Evolutionary conservation across 495 filamentous ascomycete species (phyloP).

Genomic region (Articulospora tetracladia): DNA sequence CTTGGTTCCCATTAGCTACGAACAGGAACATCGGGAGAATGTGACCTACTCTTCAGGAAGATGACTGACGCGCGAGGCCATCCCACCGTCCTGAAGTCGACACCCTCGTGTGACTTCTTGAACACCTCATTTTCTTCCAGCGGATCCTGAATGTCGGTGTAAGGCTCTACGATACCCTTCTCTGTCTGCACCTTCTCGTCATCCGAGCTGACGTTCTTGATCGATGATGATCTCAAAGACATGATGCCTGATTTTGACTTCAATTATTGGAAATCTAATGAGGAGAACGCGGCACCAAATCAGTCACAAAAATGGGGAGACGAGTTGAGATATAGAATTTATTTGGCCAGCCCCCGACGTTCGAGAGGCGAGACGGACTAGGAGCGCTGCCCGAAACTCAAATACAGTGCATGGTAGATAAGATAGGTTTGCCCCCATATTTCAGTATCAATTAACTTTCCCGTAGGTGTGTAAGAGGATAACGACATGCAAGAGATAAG

Average conservation of each 20-base stretch:
- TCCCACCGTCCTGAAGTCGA: conserved; percentile 54
- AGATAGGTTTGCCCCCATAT: background rate
- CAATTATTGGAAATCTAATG: background rate
- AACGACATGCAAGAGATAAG: conserved; percentile 1
- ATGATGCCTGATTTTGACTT: conserved; percentile 2
- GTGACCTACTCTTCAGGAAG: conserved; percentile 41
- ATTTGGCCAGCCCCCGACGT: background rate
- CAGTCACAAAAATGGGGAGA: background rate
- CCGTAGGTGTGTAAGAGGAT: background rate
- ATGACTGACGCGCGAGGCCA: conserved; percentile 55
- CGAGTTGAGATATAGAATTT: background rate
- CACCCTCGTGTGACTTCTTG: conserved; percentile 42
- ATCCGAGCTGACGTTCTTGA: conserved; percentile 21
- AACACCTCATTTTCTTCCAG: conserved; percentile 45
- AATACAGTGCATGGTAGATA: background rate
- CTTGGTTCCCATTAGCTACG: conserved; percentile 10
- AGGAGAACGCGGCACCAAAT: background rate
- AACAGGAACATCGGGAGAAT: background rate
- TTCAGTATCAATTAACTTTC: background rate
- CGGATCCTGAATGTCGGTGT: conserved; percentile 22
- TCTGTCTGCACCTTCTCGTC: conserved; percentile 16
- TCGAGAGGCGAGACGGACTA: background rate
- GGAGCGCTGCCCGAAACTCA: background rate
- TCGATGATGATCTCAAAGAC: conserved; percentile 14
- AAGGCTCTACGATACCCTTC: conserved; percentile 15